These are phyloP conservation scores for Phialophora macrospora DNA, from an alignment of 2,329 filamentous ascomycete genomes.

Conservation along the genomic window DNA sequence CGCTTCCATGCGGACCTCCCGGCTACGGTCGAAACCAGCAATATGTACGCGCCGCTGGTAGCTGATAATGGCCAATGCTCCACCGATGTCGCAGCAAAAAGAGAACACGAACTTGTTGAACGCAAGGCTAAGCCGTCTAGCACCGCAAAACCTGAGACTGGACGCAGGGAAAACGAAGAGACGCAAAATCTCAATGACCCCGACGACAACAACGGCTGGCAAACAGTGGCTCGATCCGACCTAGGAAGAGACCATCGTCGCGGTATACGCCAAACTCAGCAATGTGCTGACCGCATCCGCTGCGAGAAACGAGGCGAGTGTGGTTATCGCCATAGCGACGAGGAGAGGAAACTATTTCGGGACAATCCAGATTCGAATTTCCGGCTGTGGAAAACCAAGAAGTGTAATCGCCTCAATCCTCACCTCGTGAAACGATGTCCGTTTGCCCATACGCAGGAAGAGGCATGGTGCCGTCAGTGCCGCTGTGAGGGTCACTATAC, in stretches of 20 bases:
- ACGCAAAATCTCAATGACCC: constrained; percentile 1
- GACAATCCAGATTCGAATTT: background rate
- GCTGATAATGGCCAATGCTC: background rate
- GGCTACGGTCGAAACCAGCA: background rate
- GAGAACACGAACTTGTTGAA: background rate
- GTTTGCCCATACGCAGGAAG: background rate
- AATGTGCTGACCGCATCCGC: background rate
- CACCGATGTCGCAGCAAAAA: background rate
- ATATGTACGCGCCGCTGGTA: constrained; percentile 1
- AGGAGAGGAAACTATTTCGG: background rate
- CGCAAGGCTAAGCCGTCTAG: background rate
- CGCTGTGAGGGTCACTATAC: background rate
- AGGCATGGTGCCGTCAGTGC: constrained; percentile 3
- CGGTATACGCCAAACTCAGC: background rate
- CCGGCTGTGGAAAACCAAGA: constrained; percentile 1
- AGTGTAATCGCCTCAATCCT: background rate
- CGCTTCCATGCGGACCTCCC: background rate
- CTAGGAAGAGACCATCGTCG: background rate
- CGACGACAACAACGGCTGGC: background rate
- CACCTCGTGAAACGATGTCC: background rate
- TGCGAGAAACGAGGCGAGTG: constrained; percentile 7
- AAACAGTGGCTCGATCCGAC: constrained; percentile 1
- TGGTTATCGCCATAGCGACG: background rate
- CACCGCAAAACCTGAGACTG: background rate
- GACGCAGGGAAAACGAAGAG: background rate